These are phyloP conservation scores for Phytophthora sp. DNA, from an alignment of 352 stramenopile genomes.

Conservation along the genomic window DNA sequence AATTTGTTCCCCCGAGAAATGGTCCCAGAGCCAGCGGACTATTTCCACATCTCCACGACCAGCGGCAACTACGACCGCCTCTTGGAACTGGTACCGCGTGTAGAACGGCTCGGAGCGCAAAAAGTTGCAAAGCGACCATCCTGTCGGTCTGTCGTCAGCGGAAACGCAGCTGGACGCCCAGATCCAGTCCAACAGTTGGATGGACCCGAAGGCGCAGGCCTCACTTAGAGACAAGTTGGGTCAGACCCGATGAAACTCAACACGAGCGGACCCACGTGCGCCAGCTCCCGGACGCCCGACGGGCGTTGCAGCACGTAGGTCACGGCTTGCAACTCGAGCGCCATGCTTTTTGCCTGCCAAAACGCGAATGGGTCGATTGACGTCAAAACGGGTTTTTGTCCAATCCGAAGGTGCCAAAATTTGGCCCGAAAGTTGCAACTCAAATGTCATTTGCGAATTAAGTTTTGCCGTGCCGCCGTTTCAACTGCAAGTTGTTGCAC, in stretches of 20 bases:
- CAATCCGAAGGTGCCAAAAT: no score
- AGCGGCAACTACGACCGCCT: not conserved
- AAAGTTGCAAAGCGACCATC: slow-evolving; percentile 2
- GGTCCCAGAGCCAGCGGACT: not conserved
- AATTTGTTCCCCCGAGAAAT: not conserved
- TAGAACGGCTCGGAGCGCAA: not conserved
- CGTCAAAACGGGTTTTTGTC: not conserved
- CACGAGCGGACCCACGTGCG: not conserved
- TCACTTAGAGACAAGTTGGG: not conserved
- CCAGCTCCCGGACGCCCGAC: not conserved
- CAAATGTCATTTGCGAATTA: no score
- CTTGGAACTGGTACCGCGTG: not conserved
- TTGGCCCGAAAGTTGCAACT: no score
- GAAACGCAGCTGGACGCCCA: not conserved
- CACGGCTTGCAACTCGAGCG: not conserved
- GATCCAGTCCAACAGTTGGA: not conserved
- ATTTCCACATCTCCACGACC: not conserved
- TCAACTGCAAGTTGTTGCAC: not conserved
- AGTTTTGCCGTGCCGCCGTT: not conserved
- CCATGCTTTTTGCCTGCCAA: not conserved
- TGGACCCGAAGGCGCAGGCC: not conserved
- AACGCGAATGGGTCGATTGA: no score
- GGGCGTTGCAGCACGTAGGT: not conserved
- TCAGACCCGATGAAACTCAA: not conserved
- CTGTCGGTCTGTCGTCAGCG: not conserved